These are phyloP conservation scores for Silene uniflora DNA, from an alignment of 148 eudicot species.

Conservation along the genomic window DNA sequence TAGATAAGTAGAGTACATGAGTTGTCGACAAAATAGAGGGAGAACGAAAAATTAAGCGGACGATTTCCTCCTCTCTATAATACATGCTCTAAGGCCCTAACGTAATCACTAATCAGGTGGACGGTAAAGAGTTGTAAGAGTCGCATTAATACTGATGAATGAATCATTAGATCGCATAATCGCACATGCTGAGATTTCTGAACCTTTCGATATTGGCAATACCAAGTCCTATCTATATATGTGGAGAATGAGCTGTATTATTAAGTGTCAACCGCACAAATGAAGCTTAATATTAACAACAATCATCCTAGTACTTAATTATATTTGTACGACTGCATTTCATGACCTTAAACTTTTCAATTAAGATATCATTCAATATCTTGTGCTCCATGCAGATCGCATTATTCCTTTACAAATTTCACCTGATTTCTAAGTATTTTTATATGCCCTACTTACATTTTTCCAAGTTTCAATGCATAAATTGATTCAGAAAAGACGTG, in stretches of 20 bases:
- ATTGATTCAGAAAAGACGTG: neutral
- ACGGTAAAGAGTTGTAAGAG: too few species aligned
- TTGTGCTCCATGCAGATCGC: constrained; percentile 18
- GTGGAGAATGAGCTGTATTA: neutral
- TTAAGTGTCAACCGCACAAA: neutral
- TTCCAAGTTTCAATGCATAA: neutral
- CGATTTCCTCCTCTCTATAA: too few species aligned
- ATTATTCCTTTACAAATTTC: too few species aligned
- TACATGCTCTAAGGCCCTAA: too few species aligned
- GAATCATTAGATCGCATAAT: neutral
- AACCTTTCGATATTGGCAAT: neutral
- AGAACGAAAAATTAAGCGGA: too few species aligned
- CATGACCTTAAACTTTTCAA: constrained; percentile 8
- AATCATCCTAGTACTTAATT: neutral
- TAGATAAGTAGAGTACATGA: too few species aligned
- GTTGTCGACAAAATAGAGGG: too few species aligned
- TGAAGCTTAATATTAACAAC: neutral
- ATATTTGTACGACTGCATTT: too few species aligned
- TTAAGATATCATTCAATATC: constrained; percentile 8
- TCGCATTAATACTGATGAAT: too few species aligned
- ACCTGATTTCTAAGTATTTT: neutral
- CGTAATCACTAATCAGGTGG: too few species aligned
- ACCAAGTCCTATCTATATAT: neutral
- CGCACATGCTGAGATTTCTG: neutral
- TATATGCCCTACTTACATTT: constrained; percentile 2